Percentiles rank a stretch among this genome's conserved stretches.
These are phyloP conservation scores for Botrytis fabae DNA, from an alignment of 2,329 filamentous ascomycete genomes.

Conservation along the genomic window DNA sequence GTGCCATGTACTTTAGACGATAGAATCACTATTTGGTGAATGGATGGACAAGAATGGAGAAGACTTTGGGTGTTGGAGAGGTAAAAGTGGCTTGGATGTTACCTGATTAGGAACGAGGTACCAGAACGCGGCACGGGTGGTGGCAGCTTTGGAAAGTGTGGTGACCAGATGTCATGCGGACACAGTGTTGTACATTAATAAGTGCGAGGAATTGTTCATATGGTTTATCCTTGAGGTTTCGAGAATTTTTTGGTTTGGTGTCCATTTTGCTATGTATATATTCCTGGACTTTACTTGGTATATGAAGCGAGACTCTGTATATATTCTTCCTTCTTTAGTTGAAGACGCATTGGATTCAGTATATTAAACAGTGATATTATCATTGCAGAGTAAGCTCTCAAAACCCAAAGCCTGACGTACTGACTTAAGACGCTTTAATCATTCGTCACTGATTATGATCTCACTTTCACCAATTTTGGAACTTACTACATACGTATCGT, in stretches of 20 bases:
- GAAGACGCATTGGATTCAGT: neutral
- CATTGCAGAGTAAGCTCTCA: too few relatives aligned
- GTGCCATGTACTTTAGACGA: conserved; percentile 50
- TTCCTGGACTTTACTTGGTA: neutral
- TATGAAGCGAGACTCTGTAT: neutral
- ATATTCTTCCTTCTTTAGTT: neutral
- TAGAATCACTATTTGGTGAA: neutral
- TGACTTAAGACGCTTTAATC: neutral
- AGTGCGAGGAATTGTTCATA: conserved; percentile 1
- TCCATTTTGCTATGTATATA: neutral
- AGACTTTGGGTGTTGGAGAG: neutral
- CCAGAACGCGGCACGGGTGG: neutral
- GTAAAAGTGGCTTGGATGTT: neutral
- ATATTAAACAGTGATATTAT: neutral
- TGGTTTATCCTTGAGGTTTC: neutral
- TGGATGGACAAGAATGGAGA: neutral
- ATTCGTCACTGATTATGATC: neutral
- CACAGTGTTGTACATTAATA: conserved; percentile 6
- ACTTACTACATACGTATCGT: neutral
- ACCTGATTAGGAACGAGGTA: neutral
- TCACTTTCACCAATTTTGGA: neutral
- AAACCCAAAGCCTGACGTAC: neutral
- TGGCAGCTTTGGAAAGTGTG: conserved; percentile 6
- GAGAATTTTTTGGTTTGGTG: neutral
- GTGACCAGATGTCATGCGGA: neutral